phyloP scores from a whole-genome alignment of 768 basidiomycete genomes.

The Clavaria fumosa region DNA sequence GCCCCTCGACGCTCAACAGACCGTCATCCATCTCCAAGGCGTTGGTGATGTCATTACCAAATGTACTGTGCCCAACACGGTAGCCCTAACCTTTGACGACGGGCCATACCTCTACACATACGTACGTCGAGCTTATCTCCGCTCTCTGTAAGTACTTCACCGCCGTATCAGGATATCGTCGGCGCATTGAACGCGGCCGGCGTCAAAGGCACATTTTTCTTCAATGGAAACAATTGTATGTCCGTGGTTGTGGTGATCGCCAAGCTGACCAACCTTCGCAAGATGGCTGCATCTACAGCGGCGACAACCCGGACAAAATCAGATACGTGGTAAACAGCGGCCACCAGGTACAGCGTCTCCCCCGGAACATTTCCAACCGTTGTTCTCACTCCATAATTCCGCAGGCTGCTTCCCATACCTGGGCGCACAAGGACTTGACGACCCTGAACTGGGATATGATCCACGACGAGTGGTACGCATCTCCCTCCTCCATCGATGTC shows the following conservation, averaged over 20 bases:
- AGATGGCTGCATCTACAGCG: conserved; percentile 9
- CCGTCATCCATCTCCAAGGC: too few relatives aligned
- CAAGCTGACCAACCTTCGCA: neutral
- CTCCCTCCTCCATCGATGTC: too few relatives aligned
- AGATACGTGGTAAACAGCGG: conserved; percentile 9
- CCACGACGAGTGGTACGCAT: conserved; percentile 15
- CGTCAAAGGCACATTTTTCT: conserved; percentile 12
- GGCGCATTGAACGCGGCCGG: conserved; percentile 11
- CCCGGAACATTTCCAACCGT: neutral
- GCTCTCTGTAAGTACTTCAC: too few relatives aligned
- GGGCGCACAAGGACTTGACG: conserved; percentile 11
- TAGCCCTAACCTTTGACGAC: neutral
- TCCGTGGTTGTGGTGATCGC: neutral
- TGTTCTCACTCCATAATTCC: neutral
- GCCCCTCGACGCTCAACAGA: too few relatives aligned
- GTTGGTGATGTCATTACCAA: too few relatives aligned
- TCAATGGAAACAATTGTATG: conserved; percentile 9
- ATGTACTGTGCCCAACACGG: neutral
- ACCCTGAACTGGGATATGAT: conserved; percentile 14
- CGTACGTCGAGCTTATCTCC: too few relatives aligned
- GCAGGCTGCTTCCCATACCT: conserved; percentile 7
- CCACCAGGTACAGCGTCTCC: neutral
- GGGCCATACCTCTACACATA: neutral
- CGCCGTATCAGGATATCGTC: conserved; percentile 7
- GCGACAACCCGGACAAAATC: conserved; percentile 5